Evolutionary conservation across 164 flowering plant species (phyloP), one percentile per base, ranked within the genome.

Genomic region (Macadamia integrifolia): DNA sequence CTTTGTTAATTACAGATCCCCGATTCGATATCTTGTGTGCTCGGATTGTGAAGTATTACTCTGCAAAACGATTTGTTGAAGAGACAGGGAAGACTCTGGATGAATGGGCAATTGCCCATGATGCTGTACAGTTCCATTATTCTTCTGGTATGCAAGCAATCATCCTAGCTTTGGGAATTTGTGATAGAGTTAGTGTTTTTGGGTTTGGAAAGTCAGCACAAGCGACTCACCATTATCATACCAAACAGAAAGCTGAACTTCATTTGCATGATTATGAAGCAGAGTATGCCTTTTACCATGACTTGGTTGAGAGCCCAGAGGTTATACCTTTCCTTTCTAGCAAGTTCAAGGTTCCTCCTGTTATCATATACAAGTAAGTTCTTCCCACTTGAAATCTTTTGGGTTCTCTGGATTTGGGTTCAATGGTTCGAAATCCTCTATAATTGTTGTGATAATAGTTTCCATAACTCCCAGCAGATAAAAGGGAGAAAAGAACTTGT

Each of bases 131-230:
- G 76, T 95, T 95, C 70, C 99, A 95, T 75, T 95, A 95, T 78
- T 95, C 99, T 44, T 95, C 99, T 11, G 99, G 99, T 42, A 84
- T 92, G 91, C 99, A 95, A 71, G 99, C 99, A 50, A 86, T 95
- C 11, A 86, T 91, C 93, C 82, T 95, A 40, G 94, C 97, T 6
- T 67, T 91, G 75, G 99, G 99, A 1, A 72, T 92, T 58, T 95
- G 99, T 63, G 96, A 92, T 14, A 85, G 65, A 62, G 96, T 95
- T 32, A 86, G 97, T 66, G 32, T 95, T 6, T 91, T 92, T 74
- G 99, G 99, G 40, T 95, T 90, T 60, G 99, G 99, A 68, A 94
- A 94, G 60, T 87, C 91, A 0, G 58, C 43, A 3, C 52, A 66
- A 0, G 90, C 94, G 6, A 90, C 85, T 78, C 99, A 94, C 61